A percentile compares a stretch with the other conserved stretches of the same genome.
phyloP scores from a whole-genome alignment of 192 early-diverging fungal species.

The Entomortierella parvispora region DNA sequence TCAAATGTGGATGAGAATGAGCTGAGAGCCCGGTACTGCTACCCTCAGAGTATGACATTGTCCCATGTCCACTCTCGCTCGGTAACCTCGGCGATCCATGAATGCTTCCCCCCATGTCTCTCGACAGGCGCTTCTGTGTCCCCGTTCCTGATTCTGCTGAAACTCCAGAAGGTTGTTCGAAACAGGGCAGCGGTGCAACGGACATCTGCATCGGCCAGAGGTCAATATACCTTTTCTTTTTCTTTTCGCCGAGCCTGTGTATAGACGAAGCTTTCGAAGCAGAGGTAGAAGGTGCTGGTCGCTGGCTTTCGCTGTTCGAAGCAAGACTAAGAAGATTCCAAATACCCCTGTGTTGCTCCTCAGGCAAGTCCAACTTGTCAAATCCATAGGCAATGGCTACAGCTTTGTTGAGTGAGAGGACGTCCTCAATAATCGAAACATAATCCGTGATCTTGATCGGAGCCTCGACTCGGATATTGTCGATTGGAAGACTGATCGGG shows the following conservation, averaged over 20 bases:
- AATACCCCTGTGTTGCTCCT: slow-evolving; percentile 28
- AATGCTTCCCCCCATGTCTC: slow-evolving; percentile 6
- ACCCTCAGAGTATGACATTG: not conserved
- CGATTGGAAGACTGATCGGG: slow-evolving; percentile 60
- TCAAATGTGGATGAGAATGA: slow-evolving; percentile 3
- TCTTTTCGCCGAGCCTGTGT: slow-evolving; percentile 13
- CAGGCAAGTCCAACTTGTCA: slow-evolving; percentile 53
- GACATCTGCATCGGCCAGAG: slow-evolving; percentile 78
- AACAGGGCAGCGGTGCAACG: slow-evolving; percentile 16
- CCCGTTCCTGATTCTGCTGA: not conserved
- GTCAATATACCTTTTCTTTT: slow-evolving; percentile 69
- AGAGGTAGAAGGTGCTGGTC: slow-evolving; percentile 3
- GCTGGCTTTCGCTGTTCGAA: not conserved
- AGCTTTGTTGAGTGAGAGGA: slow-evolving; percentile 72
- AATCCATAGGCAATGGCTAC: slow-evolving; percentile 76
- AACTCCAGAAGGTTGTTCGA: too few relatives aligned
- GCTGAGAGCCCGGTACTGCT: not conserved
- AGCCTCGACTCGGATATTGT: slow-evolving; percentile 64
- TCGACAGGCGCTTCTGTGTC: slow-evolving; percentile 15
- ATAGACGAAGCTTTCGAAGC: slow-evolving; percentile 21
- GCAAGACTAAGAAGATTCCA: slow-evolving; percentile 19
- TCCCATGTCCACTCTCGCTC: not conserved
- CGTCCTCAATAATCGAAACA: slow-evolving; percentile 78
- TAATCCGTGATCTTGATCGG: slow-evolving; percentile 68
- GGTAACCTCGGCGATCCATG: not conserved